Evolutionary conservation across 177 flowering plant species (phyloP), one percentile per base, ranked within the genome.

Genomic region (Telopea speciosissima): DNA sequence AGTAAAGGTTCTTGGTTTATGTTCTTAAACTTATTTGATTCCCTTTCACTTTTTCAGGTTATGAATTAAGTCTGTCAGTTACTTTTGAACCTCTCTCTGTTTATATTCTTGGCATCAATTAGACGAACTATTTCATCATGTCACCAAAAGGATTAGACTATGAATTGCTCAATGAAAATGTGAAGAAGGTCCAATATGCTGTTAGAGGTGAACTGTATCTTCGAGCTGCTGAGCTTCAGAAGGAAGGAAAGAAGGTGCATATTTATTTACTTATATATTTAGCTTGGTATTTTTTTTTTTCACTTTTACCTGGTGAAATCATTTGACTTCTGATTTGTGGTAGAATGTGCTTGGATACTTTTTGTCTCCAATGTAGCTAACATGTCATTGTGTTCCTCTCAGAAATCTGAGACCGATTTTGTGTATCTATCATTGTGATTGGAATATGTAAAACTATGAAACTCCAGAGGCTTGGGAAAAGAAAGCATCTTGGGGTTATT

Each of bases 191-290:
- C 73, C 90, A 87, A 70, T 94, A 94, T 86, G 99, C 99, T 65
- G 99, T 94, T 8, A 85, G 99, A 81, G 99, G 99, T 14, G 99
- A 94, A 85, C 76, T 94, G 65, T 94, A 94, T 79, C 97, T 94
- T 70, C 90, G 99, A 65, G 99, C 99, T 80, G 89, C 97, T 59
- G 97, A 94, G 83, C 99, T 94, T 79, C 99, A 94, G 79, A 92
- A 90, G 80, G 99, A 94, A 79, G 99, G 97, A 71, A 94, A 92
- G 78, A 94, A 90, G 98, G 98, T 94, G 78, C 12, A 14, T 33
- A 17, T 63, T 36, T 36, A 36, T 3, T 2, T 36, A 36, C 40
- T 36, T 36, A 4, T 22, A 44, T 59, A 23, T 63, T 8, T 22
- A 8, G 3, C 12, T 49, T n/a, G 25, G 44, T 16, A 36, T 36